These are phyloP conservation scores for Penicillium desertorum DNA, from an alignment of 495 filamentous ascomycete genomes.

Conservation along the genomic window DNA sequence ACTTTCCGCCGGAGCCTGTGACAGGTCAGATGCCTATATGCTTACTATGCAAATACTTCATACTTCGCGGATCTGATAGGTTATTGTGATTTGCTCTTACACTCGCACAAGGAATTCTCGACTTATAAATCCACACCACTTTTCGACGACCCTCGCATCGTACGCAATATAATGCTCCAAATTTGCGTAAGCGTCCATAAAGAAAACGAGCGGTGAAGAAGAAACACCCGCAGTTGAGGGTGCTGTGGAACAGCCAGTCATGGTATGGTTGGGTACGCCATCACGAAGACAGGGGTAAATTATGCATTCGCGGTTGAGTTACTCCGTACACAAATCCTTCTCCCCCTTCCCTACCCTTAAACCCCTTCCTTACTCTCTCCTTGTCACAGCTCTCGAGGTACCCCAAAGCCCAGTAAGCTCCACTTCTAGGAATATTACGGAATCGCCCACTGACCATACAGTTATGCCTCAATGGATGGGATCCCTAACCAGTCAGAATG, in stretches of 20 bases:
- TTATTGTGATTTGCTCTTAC: background rate
- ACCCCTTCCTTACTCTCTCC: background rate
- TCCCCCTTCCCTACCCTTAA: background rate
- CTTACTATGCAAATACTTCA: no score
- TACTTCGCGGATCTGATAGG: no score
- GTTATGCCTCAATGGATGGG: conserved; percentile 13
- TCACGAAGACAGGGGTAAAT: background rate
- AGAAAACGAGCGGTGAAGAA: background rate
- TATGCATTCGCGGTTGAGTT: no score
- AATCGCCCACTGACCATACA: background rate
- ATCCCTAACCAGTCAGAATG: conserved; percentile 5
- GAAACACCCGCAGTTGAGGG: no score
- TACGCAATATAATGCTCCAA: background rate
- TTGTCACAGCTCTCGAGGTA: background rate
- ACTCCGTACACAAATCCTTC: background rate
- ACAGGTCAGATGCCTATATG: no score
- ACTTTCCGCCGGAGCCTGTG: no score
- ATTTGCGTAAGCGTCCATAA: background rate
- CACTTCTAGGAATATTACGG: background rate
- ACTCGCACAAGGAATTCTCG: background rate
- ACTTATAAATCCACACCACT: background rate
- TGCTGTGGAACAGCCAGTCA: background rate
- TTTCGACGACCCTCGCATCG: background rate
- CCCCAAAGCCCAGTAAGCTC: background rate
- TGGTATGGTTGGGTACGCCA: background rate